Conservation (phyloP, 1,284 basidiomycete species). For the Athelia psychrophila region DNA sequence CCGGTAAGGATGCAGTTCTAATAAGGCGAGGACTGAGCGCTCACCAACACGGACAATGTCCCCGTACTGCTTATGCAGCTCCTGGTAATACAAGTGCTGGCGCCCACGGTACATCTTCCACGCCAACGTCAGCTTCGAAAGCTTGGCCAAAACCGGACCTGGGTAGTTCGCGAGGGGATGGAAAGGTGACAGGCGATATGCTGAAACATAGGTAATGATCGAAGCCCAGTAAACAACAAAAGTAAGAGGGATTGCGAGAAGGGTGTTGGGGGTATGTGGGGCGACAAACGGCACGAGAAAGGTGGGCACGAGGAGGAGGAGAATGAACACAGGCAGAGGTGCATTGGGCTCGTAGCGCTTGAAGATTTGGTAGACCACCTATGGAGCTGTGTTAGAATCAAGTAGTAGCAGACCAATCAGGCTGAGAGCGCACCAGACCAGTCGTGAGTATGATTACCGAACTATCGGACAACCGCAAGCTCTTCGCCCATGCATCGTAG, state of each 20-base stretch:
- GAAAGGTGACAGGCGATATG: conserved; percentile 21
- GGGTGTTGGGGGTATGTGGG: background rate
- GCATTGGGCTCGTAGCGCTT: conserved; percentile 1
- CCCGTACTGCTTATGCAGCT: conserved; percentile 20
- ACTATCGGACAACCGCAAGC: background rate
- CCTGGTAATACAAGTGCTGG: conserved; percentile 16
- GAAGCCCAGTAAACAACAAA: background rate
- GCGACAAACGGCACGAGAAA: background rate
- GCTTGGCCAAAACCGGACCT: conserved; percentile 16
- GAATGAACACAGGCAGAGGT: background rate
- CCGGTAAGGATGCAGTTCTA: background rate
- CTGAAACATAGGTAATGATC: conserved; percentile 2
- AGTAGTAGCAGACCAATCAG: background rate
- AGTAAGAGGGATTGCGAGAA: background rate
- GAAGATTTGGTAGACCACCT: conserved; percentile 1
- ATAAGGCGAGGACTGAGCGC: background rate
- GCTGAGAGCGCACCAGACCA: background rate
- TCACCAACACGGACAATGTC: conserved; percentile 19
- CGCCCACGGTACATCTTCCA: conserved; percentile 16
- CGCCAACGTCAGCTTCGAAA: conserved; percentile 12
- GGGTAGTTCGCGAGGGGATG: conserved; percentile 22
- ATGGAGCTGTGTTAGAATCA: background rate
- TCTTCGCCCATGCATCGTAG: background rate
- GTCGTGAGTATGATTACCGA: background rate
- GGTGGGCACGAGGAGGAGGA: background rate